These are phyloP conservation scores for Sclerotinia glacialis DNA, from an alignment of 2,329 filamentous ascomycete genomes.

Conservation along the genomic window DNA sequence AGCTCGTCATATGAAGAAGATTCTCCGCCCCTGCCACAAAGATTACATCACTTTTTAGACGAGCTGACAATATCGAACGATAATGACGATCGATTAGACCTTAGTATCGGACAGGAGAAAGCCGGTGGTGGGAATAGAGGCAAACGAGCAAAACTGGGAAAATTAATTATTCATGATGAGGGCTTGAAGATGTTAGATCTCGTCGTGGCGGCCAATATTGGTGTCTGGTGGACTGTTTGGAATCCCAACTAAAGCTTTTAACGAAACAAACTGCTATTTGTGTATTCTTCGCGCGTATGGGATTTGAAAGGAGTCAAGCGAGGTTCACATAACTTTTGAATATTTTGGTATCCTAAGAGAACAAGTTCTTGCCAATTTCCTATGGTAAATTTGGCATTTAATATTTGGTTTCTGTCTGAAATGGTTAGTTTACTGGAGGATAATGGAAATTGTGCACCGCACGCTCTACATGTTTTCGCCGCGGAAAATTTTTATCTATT, in stretches of 20 bases:
- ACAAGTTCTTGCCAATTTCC: background rate
- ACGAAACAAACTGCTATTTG: background rate
- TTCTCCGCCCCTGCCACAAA: background rate
- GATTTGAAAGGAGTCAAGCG: background rate
- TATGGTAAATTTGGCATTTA: background rate
- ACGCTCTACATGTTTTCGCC: constrained; percentile 9
- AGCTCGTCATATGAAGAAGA: constrained; percentile 25
- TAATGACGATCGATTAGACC: constrained; percentile 55
- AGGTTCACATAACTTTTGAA: background rate
- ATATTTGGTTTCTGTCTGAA: background rate
- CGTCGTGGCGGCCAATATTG: constrained; percentile 85
- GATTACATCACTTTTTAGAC: constrained; percentile 11
- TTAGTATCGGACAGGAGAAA: constrained; percentile 75
- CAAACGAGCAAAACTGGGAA: constrained; percentile 87
- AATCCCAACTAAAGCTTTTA: constrained; percentile 43
- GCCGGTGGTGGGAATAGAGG: constrained; percentile 85
- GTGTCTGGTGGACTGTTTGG: constrained; percentile 90
- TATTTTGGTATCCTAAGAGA: background rate
- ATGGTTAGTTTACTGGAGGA: background rate
- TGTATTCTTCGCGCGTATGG: background rate
- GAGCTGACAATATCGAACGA: constrained; percentile 22
- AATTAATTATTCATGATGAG: constrained; percentile 84
- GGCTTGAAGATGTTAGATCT: constrained; percentile 95
- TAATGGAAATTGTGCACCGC: background rate
- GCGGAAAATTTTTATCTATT: background rate